Conservation (phyloP, 1,284 basidiomycete genomes). For the Megacollybia platyphylla region DNA sequence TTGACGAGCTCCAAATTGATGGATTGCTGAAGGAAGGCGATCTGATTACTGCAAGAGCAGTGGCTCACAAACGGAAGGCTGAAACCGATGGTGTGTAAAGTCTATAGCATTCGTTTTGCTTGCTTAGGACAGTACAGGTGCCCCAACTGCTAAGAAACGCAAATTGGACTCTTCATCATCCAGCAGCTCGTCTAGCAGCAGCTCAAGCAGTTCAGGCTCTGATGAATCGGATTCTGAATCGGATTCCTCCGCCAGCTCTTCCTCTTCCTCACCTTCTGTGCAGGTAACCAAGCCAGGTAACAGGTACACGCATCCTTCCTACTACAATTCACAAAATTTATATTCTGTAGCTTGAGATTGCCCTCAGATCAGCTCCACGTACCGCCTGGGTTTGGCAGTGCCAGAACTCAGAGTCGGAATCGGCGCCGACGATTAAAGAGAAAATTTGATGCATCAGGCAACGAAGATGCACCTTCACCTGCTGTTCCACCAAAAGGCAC, state of each 20-base stretch:
- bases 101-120: not conserved
- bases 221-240: conserved; percentile 3
- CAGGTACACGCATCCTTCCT: not conserved
- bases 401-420: conserved; percentile 55
- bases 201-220: conserved; percentile 1
- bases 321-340: not conserved
- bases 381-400: conserved; percentile 55
- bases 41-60: conserved; percentile 1
- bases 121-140: conserved; percentile 2
- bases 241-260: conserved; percentile 2
- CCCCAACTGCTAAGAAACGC: conserved; percentile 2
- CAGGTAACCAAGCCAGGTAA: not conserved
- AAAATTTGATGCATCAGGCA: conserved; percentile 7
- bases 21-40: conserved; percentile 7
- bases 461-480: not conserved
- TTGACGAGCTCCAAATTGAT: conserved; percentile 6
- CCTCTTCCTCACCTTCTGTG: not conserved
- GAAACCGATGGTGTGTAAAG: not conserved
- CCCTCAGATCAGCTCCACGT: conserved; percentile 13
- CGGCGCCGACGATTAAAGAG: conserved; percentile 44
- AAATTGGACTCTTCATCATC: conserved; percentile 1
- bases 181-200: conserved; percentile 1
- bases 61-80: conserved; percentile 1
- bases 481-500: conserved; percentile 5
- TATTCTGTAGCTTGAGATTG: not conserved